Base-by-base conservation (phyloP, 257 asterid species). In the Solanum lignicaule region DNA sequence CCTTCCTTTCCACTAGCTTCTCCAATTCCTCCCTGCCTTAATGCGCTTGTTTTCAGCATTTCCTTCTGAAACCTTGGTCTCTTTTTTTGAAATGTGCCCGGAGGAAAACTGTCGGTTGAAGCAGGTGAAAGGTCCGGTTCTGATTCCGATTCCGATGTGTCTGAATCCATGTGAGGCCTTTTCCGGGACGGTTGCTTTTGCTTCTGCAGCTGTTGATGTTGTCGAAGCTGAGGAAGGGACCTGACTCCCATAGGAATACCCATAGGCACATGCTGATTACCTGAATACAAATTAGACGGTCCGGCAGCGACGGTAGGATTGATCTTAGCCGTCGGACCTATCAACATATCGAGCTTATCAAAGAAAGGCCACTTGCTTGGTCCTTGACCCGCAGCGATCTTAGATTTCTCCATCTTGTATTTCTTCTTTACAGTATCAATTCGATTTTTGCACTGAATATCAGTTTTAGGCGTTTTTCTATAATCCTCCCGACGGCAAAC, bases 401-500 rank as follows among this genome's bases (percentile, higher is more conserved):
- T 94, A 48, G 95, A 93, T 91, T 95, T 96, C 96, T 96, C 99
- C 38, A 83, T 83, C 93, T 96, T 96, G 85, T 93, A 96, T 93
- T 95, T 96, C 94, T 96, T 96, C 92, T 96, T 96, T 5, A 95
- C 98, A 16, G 99, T 96, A 86, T 96, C 99, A 38, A 96, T 95
- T 76, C 99, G 93, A 90, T 95, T 96, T 87, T 96, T 96, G 89
- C 99, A 96, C 96, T 96, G 99, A 81, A 95, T 88, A 89, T 96
- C 98, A 25, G 98, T 93, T 89, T 93, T 95, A 5, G 96, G 94
- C 71, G 94, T 86, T 89, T 93, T 95, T 2, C 84, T 83, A 87
- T 90, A 93, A 55, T 94, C 96, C 18, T 92, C 94, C 2, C 93
- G 92, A 88, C 94, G 82, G 88, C 92, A 86, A 21, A 96, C 99